These are phyloP conservation scores for Candida fluviatilis DNA, from an alignment of 805 yeast genomes.

Conservation along the genomic window DNA sequence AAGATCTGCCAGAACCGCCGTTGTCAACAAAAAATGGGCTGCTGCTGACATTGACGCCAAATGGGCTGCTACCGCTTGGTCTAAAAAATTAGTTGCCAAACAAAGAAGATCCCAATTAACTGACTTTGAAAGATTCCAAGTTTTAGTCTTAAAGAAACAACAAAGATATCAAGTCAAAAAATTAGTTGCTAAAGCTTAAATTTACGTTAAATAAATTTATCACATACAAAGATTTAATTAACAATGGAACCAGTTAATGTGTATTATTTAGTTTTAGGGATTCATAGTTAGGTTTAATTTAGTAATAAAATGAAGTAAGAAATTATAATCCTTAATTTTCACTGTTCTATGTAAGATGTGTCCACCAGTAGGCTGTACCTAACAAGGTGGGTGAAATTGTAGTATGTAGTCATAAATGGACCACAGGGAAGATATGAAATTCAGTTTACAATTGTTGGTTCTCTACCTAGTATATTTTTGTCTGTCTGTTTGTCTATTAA, in stretches of 20 bases:
- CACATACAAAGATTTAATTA: constrained; percentile 4
- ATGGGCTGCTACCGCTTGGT: constrained; percentile 95
- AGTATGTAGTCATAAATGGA: too few species aligned
- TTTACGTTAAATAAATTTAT: constrained; percentile 10
- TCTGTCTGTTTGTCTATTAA: too few species aligned
- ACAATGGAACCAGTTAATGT: constrained; percentile 12
- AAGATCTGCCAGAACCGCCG: constrained; percentile 89
- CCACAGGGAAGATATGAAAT: too few species aligned
- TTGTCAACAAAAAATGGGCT: constrained; percentile 89
- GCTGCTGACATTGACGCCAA: constrained; percentile 83
- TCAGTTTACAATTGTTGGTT: too few species aligned
- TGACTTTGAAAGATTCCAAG: constrained; percentile 99
- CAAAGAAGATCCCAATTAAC: constrained; percentile 88
- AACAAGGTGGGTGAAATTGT: too few species aligned
- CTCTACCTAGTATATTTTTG: too few species aligned
- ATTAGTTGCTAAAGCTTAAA: constrained; percentile 94
- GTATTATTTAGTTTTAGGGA: constrained; percentile 24
- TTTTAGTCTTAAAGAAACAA: constrained; percentile 94
- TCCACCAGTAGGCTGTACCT: too few species aligned
- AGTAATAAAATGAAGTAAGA: constrained; percentile 11
- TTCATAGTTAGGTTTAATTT: constrained; percentile 24
- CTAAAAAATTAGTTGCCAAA: constrained; percentile 95
- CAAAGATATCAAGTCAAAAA: constrained; percentile 91
- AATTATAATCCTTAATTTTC: background rate
- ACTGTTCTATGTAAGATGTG: too few species aligned